Percentiles rank a stretch among this genome's conserved stretches.
Conservation (phyloP, 2,329 filamentous ascomycete genomes). For the Cordyceps sp. region DNA sequence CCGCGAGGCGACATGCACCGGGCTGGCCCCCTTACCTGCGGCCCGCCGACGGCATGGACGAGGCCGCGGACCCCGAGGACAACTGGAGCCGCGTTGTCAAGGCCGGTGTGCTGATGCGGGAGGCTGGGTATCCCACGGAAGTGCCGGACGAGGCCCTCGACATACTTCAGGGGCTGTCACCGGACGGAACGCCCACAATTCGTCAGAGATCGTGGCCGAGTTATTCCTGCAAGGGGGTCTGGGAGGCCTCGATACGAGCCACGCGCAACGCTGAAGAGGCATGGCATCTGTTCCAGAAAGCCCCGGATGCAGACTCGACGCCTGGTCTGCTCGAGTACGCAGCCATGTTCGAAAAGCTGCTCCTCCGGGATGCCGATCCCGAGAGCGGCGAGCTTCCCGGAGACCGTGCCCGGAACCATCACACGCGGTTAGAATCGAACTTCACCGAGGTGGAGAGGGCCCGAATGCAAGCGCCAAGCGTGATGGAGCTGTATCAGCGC, state of each 20-base stretch:
- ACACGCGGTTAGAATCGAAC: slow-evolving; percentile 23
- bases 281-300: slow-evolving; percentile 32
- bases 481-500: slow-evolving; percentile 38
- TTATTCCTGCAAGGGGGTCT: slow-evolving; percentile 19
- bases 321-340: slow-evolving; percentile 31
- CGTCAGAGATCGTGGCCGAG: slow-evolving; percentile 21
- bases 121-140: slow-evolving; percentile 34
- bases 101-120: slow-evolving; percentile 35
- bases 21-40: slow-evolving; percentile 45
- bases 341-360: slow-evolving; percentile 44
- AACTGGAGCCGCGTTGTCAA: slow-evolving; percentile 35
- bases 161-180: slow-evolving; percentile 33
- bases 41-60: slow-evolving; percentile 42
- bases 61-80: slow-evolving; percentile 30
- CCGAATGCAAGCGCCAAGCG: slow-evolving; percentile 40
- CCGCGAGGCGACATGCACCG: slow-evolving; percentile 28
- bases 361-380: slow-evolving; percentile 13
- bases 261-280: slow-evolving; percentile 46
- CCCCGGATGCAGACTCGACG: slow-evolving; percentile 14
- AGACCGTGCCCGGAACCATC: slow-evolving; percentile 35
- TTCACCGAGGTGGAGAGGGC: slow-evolving; percentile 49
- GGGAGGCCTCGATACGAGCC: slow-evolving; percentile 39
- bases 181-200: slow-evolving; percentile 37
- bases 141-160: slow-evolving; percentile 30
- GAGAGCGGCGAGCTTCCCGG: slow-evolving; percentile 30